Percentiles rank a stretch among this genome's conserved stretches.
These are phyloP conservation scores for Candida koratica DNA, from an alignment of 805 yeast genomes.

Conservation along the genomic window DNA sequence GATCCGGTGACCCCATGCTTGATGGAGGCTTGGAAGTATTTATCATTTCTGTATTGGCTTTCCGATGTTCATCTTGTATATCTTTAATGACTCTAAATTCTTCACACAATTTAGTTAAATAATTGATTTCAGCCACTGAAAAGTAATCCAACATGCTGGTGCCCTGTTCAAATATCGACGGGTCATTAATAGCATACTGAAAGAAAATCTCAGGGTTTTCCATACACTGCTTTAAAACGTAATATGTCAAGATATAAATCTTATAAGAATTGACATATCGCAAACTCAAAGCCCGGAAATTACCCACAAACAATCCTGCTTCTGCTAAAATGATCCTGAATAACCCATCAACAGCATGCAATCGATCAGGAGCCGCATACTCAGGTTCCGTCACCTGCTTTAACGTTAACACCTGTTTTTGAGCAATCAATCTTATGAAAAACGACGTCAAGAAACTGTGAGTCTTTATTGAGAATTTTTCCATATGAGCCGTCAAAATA, in stretches of 20 bases:
- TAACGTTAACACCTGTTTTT: constrained; percentile 30
- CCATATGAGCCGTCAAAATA: constrained; percentile 33
- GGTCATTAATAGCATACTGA: constrained; percentile 25
- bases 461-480: constrained; percentile 38
- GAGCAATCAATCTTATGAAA: constrained; percentile 37
- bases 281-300: constrained; percentile 34
- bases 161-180: constrained; percentile 30
- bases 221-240: constrained; percentile 40
- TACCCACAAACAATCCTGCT: constrained; percentile 42
- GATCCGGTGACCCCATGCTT: constrained; percentile 4
- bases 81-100: constrained; percentile 37
- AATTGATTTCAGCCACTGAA: constrained; percentile 31
- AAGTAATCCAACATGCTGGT: constrained; percentile 38
- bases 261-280: constrained; percentile 39
- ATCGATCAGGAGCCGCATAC: constrained; percentile 19
- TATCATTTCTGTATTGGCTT: constrained; percentile 7
- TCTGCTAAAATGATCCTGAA: constrained; percentile 32
- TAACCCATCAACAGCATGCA: constrained; percentile 30
- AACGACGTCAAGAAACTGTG: constrained; percentile 37
- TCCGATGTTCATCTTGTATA: constrained; percentile 18
- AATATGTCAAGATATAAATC: constrained; percentile 38
- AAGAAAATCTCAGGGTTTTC: constrained; percentile 36
- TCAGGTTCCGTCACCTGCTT: constrained; percentile 14
- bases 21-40: constrained; percentile 3
- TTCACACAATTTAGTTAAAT: constrained; percentile 34